Percentiles rank a stretch among this genome's conserved stretches.
Evolutionary conservation across 352 stramenopile species (phyloP).

Genomic region (Phytophthora europaea): DNA sequence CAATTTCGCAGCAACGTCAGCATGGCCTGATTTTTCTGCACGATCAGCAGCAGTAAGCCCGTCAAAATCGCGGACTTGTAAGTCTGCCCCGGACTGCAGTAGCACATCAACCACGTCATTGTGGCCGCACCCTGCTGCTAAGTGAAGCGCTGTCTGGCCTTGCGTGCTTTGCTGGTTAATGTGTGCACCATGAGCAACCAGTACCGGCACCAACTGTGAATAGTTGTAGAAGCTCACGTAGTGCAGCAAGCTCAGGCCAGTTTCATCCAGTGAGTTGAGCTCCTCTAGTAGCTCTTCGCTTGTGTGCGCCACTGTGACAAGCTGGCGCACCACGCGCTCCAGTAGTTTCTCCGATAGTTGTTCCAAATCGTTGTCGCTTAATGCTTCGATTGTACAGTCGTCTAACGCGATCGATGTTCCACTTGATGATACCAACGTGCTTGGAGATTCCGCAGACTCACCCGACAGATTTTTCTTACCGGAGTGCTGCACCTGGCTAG

Average conservation of each 20-base stretch:
- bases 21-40: conserved; percentile 80
- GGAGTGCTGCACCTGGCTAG: conserved; percentile 16
- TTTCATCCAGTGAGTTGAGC: conserved; percentile 90
- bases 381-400: conserved; percentile 76
- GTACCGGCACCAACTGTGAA: conserved; percentile 74
- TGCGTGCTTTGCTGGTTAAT: conserved; percentile 89
- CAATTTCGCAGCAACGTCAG: conserved; percentile 56
- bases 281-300: conserved; percentile 87
- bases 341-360: conserved; percentile 83
- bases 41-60: conserved; percentile 78
- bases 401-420: conserved; percentile 52
- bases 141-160: conserved; percentile 84
- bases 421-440: conserved; percentile 16
- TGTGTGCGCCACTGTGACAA: conserved; percentile 82
- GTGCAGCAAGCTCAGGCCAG: conserved; percentile 88
- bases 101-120: conserved; percentile 73
- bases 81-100: conserved; percentile 66
- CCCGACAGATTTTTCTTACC: conserved; percentile 8
- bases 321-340: conserved; percentile 85
- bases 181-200: conserved; percentile 84
- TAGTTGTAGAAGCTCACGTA: conserved; percentile 94
- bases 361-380: conserved; percentile 86
- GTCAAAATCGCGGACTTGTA: conserved; percentile 75
- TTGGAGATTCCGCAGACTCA: conserved; percentile 3
- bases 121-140: conserved; percentile 84